Evolutionary conservation across 2,329 filamentous ascomycete genomes (phyloP).

Genomic region (Colletotrichum agaves): DNA sequence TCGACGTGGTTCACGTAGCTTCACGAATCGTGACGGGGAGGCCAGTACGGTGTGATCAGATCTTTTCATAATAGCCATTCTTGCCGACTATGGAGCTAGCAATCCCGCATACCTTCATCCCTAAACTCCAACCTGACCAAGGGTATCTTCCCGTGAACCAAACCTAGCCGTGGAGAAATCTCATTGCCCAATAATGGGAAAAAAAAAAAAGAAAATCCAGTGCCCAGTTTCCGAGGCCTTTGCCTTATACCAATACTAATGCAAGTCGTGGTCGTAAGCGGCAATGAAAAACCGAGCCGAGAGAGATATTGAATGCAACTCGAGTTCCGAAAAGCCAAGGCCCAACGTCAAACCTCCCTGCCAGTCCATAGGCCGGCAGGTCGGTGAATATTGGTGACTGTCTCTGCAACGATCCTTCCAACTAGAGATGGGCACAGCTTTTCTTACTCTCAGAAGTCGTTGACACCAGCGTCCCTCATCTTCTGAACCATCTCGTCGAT

Average conservation of each 20-base stretch:
- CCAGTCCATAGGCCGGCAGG: too few species aligned
- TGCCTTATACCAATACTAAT: too few species aligned
- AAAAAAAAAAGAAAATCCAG: background rate
- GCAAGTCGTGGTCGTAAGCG: too few species aligned
- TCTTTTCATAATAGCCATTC: constrained; percentile 3
- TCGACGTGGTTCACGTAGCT: background rate
- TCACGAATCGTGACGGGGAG: background rate
- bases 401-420: background rate
- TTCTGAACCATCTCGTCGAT: constrained; percentile 17
- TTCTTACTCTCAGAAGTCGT: background rate
- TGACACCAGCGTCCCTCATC: background rate
- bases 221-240: background rate
- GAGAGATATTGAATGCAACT: too few species aligned
- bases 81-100: background rate
- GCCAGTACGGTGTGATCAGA: background rate
- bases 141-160: background rate
- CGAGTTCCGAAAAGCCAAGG: too few species aligned
- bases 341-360: too few species aligned
- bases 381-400: too few species aligned
- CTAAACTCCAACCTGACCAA: background rate
- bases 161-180: background rate
- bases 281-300: too few species aligned
- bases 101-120: background rate
- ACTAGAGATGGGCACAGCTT: background rate
- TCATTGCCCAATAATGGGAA: background rate